Base-by-base conservation (phyloP, 2,329 filamentous ascomycete genomes). In the Neoscytalidium dimidiatum region DNA sequence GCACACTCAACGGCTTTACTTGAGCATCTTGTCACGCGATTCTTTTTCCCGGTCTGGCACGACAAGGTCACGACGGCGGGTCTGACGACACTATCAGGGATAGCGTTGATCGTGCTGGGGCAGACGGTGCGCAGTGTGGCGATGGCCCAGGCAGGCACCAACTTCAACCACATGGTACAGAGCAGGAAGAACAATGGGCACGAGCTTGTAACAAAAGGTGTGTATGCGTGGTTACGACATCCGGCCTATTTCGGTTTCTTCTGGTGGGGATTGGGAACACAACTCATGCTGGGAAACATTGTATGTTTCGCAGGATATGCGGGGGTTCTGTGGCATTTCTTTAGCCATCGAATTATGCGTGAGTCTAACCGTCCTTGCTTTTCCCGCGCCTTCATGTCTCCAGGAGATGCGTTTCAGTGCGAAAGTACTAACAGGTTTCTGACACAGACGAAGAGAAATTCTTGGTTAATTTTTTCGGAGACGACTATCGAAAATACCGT, bases 181-280 rank as follows among this genome's bases (percentile, higher is more conserved):
- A 87, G 80, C 49, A 78, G 86, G 68, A 86, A 83, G 67, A 90
- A 88, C 72, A 84, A 88, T 3, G 87, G 86, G 1, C 95, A 99
- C 77, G 83, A 83, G 52, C 84, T 99, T n/a, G 91, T 99, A 2
- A 96, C 90, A 0, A 82, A 82, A 29, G 95, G 95, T 0, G 81
- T 98, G 35, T 99, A 98, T 77, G 81, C 82, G 7, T 77, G 85
- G 49, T 81, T 96, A 61, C 83, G 95, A 26, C 95, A 99, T 77
- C 95, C 95, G 13, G 91, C 90, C 66, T 99, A 99, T 79, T 97
- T 98, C 81, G 95, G 94, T 3, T 99, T 97, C 81, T 99, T 97
- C 79, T 98, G 93, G 88, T 99, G 94, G 94, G 92, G 92, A 0
- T 74, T 98, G n/a, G 95, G 95, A 4, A 97, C 94, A 13, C 95